These are phyloP conservation scores for Phoenix roebelenii DNA, from an alignment of 176 grass and related monocot genomes.

Conservation along the genomic window DNA sequence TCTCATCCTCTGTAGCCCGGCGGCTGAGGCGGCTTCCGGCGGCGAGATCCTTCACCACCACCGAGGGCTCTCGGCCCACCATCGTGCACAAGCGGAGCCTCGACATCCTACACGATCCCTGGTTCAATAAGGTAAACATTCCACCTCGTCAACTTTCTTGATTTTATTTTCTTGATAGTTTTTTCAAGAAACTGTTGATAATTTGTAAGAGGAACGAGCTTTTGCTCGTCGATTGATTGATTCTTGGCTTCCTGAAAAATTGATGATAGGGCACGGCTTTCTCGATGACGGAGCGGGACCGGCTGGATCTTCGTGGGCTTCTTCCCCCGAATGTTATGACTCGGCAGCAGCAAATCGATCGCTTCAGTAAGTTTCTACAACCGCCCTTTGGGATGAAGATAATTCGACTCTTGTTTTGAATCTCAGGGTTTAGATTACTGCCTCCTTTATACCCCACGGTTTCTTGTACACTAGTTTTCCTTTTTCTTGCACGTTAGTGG, in stretches of 20 bases:
- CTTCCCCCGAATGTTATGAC: constrained; percentile 87
- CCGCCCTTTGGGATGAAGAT: not conserved
- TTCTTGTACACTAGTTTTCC: too few relatives aligned
- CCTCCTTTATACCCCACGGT: too few relatives aligned
- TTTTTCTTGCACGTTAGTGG: too few relatives aligned
- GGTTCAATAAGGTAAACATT: constrained; percentile 68
- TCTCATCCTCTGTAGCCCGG: constrained; percentile 26
- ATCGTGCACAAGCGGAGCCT: constrained; percentile 77
- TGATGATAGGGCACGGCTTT: constrained; percentile 65
- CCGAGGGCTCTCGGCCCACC: constrained; percentile 70
- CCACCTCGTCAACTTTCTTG: not conserved
- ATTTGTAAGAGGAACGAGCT: too few relatives aligned
- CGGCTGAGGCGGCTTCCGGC: constrained; percentile 16
- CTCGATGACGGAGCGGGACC: constrained; percentile 90
- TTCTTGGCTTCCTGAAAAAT: not conserved
- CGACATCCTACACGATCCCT: constrained; percentile 96
- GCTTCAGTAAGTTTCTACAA: constrained; percentile 57
- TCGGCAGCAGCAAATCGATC: constrained; percentile 77
- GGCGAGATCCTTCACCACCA: constrained; percentile 44
- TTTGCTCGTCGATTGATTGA: not conserved
- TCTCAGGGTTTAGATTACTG: too few relatives aligned
- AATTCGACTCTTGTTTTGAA: too few relatives aligned
- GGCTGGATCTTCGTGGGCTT: constrained; percentile 81
- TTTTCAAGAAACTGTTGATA: not conserved
- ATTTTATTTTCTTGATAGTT: not conserved